Conservation (phyloP, 225 moss, liverwort and hornwort genomes). For the Bryoerythrophyllum caledonicum region DNA sequence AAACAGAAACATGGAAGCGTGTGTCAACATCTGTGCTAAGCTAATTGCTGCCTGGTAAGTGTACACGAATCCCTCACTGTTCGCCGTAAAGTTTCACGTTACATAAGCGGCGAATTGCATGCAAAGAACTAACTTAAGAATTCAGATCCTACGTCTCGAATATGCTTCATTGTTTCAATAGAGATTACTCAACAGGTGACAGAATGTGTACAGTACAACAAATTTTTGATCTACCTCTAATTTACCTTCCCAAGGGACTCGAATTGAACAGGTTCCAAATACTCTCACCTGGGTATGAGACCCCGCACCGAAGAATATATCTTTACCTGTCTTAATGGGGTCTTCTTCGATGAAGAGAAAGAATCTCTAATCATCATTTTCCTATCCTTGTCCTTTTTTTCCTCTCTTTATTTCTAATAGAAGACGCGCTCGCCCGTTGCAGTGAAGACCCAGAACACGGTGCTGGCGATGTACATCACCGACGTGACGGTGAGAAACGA, state of each 20-base stretch:
- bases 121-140: neutral
- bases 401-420: constrained; percentile 25
- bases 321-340: neutral
- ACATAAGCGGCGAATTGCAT: neutral
- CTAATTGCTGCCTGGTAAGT: neutral
- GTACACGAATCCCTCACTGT: neutral
- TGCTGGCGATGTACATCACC: constrained; percentile 66
- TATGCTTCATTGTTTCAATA: neutral
- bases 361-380: too few species aligned
- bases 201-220: too few species aligned
- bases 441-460: constrained; percentile 66
- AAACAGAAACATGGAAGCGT: neutral
- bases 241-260: neutral
- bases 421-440: constrained; percentile 79
- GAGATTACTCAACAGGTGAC: too few species aligned
- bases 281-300: too few species aligned
- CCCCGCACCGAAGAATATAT: neutral
- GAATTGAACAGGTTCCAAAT: neutral
- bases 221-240: constrained; percentile 7
- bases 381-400: neutral
- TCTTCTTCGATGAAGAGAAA: too few species aligned
- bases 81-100: too few species aligned
- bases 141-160: neutral
- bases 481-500: constrained; percentile 69
- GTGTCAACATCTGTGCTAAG: neutral